These are phyloP conservation scores for Skeletonema costatum DNA, from an alignment of 108 stramenopile species.

Conservation along the genomic window DNA sequence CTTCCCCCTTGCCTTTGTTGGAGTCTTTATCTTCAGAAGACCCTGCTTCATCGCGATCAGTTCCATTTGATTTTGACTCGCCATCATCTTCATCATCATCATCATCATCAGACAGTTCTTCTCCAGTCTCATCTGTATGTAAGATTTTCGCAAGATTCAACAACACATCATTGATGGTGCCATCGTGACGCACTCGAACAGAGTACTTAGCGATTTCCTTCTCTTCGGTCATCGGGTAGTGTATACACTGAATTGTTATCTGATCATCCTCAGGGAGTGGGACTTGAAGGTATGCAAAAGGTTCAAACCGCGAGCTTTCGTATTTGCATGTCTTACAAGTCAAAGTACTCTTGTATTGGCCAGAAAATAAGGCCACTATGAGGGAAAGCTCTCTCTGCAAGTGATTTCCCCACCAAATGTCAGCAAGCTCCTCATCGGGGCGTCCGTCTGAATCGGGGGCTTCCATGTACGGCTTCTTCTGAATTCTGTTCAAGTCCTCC, in stretches of 20 bases:
- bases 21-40: slow-evolving; percentile 14
- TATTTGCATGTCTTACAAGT: slow-evolving; percentile 94
- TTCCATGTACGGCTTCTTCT: slow-evolving; percentile 96
- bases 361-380: slow-evolving; percentile 94
- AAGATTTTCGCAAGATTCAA: slow-evolving; percentile 66
- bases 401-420: slow-evolving; percentile 98
- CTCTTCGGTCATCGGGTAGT: slow-evolving; percentile 58
- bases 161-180: slow-evolving; percentile 80
- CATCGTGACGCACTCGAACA: slow-evolving; percentile 76
- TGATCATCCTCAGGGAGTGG: slow-evolving; percentile 95
- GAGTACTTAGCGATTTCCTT: slow-evolving; percentile 69
- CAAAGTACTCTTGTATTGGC: slow-evolving; percentile 94
- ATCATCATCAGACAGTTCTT: not conserved
- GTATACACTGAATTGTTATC: slow-evolving; percentile 66
- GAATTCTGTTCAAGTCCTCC: slow-evolving; percentile 96
- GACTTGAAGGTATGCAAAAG: slow-evolving; percentile 90
- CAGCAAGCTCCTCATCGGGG: slow-evolving; percentile 92
- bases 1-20: slow-evolving; percentile 20
- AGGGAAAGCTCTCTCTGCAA: slow-evolving; percentile 93
- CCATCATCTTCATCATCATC: slow-evolving; percentile 1
- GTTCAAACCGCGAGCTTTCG: slow-evolving; percentile 97
- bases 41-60: slow-evolving; percentile 21
- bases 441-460: slow-evolving; percentile 92
- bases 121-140: slow-evolving; percentile 47
- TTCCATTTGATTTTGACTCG: slow-evolving; percentile 3